Percentiles rank a stretch among this genome's conserved stretches.
Conservation (phyloP, 1,284 basidiomycete species). For the Malassezia pachydermatis region DNA sequence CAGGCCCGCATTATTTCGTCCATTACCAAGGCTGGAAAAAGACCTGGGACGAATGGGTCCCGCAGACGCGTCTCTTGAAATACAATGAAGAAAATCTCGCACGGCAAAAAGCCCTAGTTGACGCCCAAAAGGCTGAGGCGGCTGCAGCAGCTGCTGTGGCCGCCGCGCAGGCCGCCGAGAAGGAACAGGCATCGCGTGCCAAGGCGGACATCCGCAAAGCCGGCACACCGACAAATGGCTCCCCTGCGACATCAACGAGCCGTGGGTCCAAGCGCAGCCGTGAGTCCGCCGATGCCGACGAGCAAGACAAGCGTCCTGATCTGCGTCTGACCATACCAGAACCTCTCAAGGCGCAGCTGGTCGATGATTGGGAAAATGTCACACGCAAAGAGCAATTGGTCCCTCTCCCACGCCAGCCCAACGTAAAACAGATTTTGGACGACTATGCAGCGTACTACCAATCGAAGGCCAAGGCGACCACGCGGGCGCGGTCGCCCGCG, state of each 20-base stretch:
- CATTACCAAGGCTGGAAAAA: constrained; percentile 99
- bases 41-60: constrained; percentile 99
- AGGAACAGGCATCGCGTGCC: background rate
- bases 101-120: constrained; percentile 56
- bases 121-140: constrained; percentile 43
- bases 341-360: constrained; percentile 71
- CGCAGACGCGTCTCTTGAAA: constrained; percentile 70
- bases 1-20: constrained; percentile 79
- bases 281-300: constrained; percentile 50
- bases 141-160: constrained; percentile 26
- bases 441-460: constrained; percentile 55
- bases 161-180: background rate
- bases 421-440: constrained; percentile 65
- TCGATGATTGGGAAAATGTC: constrained; percentile 95
- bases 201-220: constrained; percentile 3
- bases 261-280: constrained; percentile 19
- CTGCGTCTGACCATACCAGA: constrained; percentile 86
- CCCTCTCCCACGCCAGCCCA: constrained; percentile 69
- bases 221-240: constrained; percentile 24
- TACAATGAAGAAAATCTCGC: constrained; percentile 71
- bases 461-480: constrained; percentile 4
- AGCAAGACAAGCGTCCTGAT: constrained; percentile 64
- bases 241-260: background rate
- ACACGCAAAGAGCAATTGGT: constrained; percentile 90
- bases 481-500: constrained; percentile 48